Percentiles rank a stretch among this genome's conserved stretches.
These are phyloP conservation scores for Alternaria panax DNA, from an alignment of 2,329 filamentous ascomycete species.

Conservation along the genomic window DNA sequence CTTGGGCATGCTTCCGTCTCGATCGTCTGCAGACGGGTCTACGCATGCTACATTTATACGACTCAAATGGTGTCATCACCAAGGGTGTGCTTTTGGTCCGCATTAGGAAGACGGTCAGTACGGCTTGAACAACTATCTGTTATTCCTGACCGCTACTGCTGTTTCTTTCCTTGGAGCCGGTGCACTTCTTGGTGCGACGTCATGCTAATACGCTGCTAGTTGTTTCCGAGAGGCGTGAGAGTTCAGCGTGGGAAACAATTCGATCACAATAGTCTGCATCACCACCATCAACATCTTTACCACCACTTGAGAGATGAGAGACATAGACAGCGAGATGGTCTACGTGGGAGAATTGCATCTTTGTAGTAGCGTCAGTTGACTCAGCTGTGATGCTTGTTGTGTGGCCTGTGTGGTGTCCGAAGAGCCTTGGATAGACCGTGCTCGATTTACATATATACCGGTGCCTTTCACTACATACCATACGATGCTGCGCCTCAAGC, in stretches of 20 bases:
- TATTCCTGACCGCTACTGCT: constrained; percentile 5
- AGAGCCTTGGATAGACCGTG: neutral
- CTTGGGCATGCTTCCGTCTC: constrained; percentile 87
- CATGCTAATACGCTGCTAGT: constrained; percentile 2
- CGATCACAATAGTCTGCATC: neutral
- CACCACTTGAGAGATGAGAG: neutral
- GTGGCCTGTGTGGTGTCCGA: too few species aligned
- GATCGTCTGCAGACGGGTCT: constrained; percentile 80
- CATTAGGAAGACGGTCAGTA: constrained; percentile 66
- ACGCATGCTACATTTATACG: constrained; percentile 77
- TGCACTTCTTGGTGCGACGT: neutral
- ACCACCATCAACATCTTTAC: neutral
- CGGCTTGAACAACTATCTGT: constrained; percentile 20
- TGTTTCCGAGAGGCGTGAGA: constrained; percentile 1
- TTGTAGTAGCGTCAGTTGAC: neutral
- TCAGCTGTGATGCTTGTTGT: neutral
- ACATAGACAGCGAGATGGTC: neutral
- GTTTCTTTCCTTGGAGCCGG: neutral
- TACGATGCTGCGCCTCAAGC: neutral
- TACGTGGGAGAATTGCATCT: neutral
- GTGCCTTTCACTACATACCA: neutral
- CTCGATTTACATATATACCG: neutral
- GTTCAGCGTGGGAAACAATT: neutral
- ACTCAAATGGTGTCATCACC: constrained; percentile 70
- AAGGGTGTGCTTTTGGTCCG: constrained; percentile 76